Evolutionary conservation across 441 rosid species (phyloP).

Genomic region (Brassica balearica): DNA sequence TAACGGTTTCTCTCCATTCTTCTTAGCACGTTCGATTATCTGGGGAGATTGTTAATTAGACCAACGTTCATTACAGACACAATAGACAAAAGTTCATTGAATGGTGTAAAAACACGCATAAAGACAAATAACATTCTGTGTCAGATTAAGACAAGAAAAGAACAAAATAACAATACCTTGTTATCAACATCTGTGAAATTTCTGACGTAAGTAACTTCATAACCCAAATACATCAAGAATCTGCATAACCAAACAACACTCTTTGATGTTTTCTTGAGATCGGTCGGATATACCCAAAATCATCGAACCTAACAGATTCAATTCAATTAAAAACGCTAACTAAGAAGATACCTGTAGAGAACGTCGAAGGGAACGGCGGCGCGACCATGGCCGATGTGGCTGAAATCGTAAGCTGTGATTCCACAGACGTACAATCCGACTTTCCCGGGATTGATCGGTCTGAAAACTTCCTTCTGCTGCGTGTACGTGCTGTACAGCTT

Average conservation of each 20-base stretch:
- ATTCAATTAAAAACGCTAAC: neutral
- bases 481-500: slow-evolving; percentile 73
- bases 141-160: neutral
- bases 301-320: slow-evolving; percentile 10
- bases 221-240: slow-evolving; percentile 52
- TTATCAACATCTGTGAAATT: slow-evolving; percentile 44
- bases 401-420: slow-evolving; percentile 86
- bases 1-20: slow-evolving; percentile 62
- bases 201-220: slow-evolving; percentile 32
- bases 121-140: slow-evolving; percentile 2
- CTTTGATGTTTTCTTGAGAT: neutral
- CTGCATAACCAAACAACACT: slow-evolving; percentile 51
- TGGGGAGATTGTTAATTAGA: slow-evolving; percentile 13
- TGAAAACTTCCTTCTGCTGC: slow-evolving; percentile 63
- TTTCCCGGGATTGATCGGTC: slow-evolving; percentile 61
- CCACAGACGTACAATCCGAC: slow-evolving; percentile 94
- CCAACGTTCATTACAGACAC: no score
- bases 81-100: no score
- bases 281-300: neutral
- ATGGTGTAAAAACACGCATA: neutral
- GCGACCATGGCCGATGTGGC: slow-evolving; percentile 97
- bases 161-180: slow-evolving; percentile 24
- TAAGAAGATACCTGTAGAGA: slow-evolving; percentile 62
- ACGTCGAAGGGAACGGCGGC: slow-evolving; percentile 86
- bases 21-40: slow-evolving; percentile 82